Evolutionary conservation across 352 stramenopile genomes (phyloP).

Genomic region (Phytopythium litorale): DNA sequence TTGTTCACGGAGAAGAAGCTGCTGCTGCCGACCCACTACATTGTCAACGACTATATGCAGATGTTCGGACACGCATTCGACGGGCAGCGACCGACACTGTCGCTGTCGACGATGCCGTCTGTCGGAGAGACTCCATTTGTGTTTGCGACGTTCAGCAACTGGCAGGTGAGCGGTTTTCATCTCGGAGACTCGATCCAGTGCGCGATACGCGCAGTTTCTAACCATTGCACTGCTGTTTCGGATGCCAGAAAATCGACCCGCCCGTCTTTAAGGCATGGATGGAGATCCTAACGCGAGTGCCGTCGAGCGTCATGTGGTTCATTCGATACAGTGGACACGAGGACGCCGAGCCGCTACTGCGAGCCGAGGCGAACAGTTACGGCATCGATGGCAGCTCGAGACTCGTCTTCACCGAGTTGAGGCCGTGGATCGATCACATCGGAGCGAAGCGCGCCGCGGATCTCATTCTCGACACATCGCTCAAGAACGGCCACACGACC

Average conservation of each 20-base stretch:
- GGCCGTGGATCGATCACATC: slow-evolving; percentile 79
- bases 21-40: slow-evolving; percentile 70
- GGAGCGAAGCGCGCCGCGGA: slow-evolving; percentile 66
- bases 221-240: neutral
- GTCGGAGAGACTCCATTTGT: slow-evolving; percentile 31
- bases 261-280: slow-evolving; percentile 74
- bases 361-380: slow-evolving; percentile 40
- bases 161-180: slow-evolving; percentile 32
- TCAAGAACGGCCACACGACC: slow-evolving; percentile 86
- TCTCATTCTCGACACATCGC: slow-evolving; percentile 72
- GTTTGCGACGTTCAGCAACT: slow-evolving; percentile 86
- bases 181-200: neutral
- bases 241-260: slow-evolving; percentile 73
- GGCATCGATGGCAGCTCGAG: slow-evolving; percentile 48
- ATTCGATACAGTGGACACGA: slow-evolving; percentile 54
- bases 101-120: slow-evolving; percentile 1
- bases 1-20: slow-evolving; percentile 76
- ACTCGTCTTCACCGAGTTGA: slow-evolving; percentile 51
- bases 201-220: neutral
- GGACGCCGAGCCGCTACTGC: slow-evolving; percentile 41
- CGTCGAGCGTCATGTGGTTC: slow-evolving; percentile 72
- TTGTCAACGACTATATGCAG: slow-evolving; percentile 84
- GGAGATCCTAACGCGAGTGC: slow-evolving; percentile 67
- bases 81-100: slow-evolving; percentile 19
- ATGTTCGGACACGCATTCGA: slow-evolving; percentile 54